These are phyloP conservation scores for Camellia lanceoleosa DNA, from an alignment of 148 eudicot species.

Conservation along the genomic window DNA sequence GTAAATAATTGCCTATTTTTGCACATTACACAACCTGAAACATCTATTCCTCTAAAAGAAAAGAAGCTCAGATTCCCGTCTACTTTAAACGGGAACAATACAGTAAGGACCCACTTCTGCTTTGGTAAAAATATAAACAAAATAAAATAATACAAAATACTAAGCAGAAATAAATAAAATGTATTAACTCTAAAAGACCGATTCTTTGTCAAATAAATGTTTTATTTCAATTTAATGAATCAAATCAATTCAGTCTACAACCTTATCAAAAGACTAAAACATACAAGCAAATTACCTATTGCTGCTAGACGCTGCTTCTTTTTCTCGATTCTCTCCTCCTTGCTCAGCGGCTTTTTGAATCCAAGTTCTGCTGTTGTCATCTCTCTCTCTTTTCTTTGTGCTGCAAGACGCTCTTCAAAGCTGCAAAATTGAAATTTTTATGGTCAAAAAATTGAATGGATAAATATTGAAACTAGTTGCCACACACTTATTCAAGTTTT, in stretches of 20 bases:
- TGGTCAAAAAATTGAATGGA: background rate
- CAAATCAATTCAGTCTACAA: background rate
- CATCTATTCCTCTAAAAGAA: background rate
- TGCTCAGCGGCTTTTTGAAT: constrained; percentile 79
- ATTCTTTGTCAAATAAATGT: background rate
- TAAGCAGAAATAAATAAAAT: background rate
- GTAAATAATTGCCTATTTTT: background rate
- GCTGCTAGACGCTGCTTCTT: constrained; percentile 96
- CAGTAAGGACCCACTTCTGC: background rate
- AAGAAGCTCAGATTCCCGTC: background rate
- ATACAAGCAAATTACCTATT: constrained; percentile 58
- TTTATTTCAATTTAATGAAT: background rate
- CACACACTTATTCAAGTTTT: background rate
- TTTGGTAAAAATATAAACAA: background rate
- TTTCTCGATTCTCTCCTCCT: constrained; percentile 86
- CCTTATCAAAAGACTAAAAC: constrained; percentile 10
- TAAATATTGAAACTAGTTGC: background rate
- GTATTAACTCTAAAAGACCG: background rate
- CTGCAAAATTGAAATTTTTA: constrained; percentile 33
- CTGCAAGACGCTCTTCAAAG: constrained; percentile 94
- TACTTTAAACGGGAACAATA: background rate
- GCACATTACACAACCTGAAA: background rate
- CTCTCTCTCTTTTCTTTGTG: constrained; percentile 82
- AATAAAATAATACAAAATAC: background rate
- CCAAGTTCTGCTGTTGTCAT: constrained; percentile 68